Base-by-base conservation (phyloP, 306 rosid genomes). In the Glycine soja region DNA sequence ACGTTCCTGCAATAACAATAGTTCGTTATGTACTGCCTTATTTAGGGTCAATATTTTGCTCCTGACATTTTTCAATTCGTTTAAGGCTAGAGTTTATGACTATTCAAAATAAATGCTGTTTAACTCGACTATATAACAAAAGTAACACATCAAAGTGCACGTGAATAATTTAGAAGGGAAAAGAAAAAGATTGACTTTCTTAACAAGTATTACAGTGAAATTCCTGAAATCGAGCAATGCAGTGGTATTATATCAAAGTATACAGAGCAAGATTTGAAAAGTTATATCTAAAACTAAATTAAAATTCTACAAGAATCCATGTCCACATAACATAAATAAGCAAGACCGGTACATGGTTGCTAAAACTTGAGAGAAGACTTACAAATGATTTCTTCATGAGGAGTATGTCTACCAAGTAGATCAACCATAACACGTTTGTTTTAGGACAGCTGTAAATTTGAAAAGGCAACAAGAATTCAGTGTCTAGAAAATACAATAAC, bases 371-470 rank as follows among this genome's bases (percentile, higher is more conserved):
- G 72, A 79, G 53, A 78, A 73, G 52, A 83, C 98, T 90, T 89
- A 95, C 99, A 82, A 92, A 95, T 75, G 99, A 90, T 88, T 93
- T 95, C 90, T 93, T 91, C 81, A 48, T 71, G 85, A 90, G 97
- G 67, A 91, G 83, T 77, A 88, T 84, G 72, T 93, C 97, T 67
- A 95, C 98, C 88, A 93, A 86, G 87, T 95, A 93, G 61, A 82
- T 82, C 92, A 95, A 78, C 99, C 98, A 95, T 64, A 92, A 75
- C 69, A 92, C 98, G 77, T 95, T 95, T 48, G 98, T 95, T 88
- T 79, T 90, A 36, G 97, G 94, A 82, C 83, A 93, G 83, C 98
- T 93, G 97, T 83, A 85, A 86, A 84, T 76, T 82, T 79, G 66
- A 53, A 76, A 67, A 84, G 54, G 69, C 56, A 70, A 53, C 70